Conservation (phyloP, 306 rosid genomes). For the Begonia loranthoides region DNA sequence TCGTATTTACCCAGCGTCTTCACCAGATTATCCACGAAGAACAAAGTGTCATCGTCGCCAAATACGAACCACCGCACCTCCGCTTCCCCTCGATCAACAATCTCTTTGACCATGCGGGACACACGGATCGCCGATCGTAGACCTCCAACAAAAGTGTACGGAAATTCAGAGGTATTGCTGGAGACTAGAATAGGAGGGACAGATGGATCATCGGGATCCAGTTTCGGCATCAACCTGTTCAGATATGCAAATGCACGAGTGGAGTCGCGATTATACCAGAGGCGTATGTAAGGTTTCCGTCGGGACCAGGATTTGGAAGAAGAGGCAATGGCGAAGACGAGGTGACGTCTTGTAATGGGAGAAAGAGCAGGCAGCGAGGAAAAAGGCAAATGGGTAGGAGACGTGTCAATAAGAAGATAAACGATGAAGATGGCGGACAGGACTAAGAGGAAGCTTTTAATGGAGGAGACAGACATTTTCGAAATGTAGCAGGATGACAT, state of each 20-base stretch:
- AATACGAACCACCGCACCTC: constrained; percentile 84
- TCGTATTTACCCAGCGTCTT: constrained; percentile 52
- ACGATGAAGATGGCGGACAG: constrained; percentile 35
- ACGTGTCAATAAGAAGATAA: constrained; percentile 21
- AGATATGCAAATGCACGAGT: constrained; percentile 70
- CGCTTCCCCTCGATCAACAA: constrained; percentile 46
- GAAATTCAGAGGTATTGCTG: constrained; percentile 45
- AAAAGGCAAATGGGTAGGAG: neutral
- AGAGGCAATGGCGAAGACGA: constrained; percentile 85
- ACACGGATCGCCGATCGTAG: constrained; percentile 83
- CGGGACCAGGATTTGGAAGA: constrained; percentile 39
- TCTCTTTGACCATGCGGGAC: constrained; percentile 74
- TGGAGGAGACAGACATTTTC: constrained; percentile 11
- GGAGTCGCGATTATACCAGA: constrained; percentile 60
- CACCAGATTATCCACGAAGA: constrained; percentile 74
- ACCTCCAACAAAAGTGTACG: constrained; percentile 49
- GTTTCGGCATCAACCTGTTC: constrained; percentile 19
- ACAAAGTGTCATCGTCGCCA: constrained; percentile 87
- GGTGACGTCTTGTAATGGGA: constrained; percentile 53
- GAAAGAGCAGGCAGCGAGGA: constrained; percentile 1
- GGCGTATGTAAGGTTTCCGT: constrained; percentile 40
- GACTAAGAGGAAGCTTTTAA: constrained; percentile 28
- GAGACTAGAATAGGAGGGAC: constrained; percentile 41
- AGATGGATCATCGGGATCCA: constrained; percentile 6
- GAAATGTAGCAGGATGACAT: constrained; percentile 1